Percentiles rank a stretch among this genome's conserved stretches.
These are phyloP conservation scores for Plicaturopsis crispa DNA, from an alignment of 768 basidiomycete species.

Conservation along the genomic window DNA sequence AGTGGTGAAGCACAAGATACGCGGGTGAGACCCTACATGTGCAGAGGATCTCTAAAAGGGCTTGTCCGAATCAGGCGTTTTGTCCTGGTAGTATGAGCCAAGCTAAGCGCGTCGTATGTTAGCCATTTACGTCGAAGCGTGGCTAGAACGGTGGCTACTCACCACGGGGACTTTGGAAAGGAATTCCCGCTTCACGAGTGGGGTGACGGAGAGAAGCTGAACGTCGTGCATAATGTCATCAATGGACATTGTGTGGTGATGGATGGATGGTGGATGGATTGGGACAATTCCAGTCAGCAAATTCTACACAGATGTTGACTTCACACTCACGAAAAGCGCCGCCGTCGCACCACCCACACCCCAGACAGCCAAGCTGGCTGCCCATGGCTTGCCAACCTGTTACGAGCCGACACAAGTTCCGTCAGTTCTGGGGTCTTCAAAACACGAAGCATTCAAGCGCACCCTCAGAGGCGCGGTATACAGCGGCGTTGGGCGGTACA, in stretches of 20 bases:
- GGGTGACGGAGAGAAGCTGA: constrained; percentile 76
- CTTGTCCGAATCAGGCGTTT: constrained; percentile 74
- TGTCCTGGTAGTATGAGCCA: constrained; percentile 69
- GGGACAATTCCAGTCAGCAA: too few species aligned
- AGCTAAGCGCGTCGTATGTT: constrained; percentile 33
- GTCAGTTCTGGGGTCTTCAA: neutral
- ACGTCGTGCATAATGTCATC: constrained; percentile 7
- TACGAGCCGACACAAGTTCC: neutral
- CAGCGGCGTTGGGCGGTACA: constrained; percentile 17
- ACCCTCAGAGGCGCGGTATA: constrained; percentile 11
- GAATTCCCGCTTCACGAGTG: constrained; percentile 72
- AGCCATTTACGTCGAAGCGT: neutral
- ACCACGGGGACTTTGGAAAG: constrained; percentile 71
- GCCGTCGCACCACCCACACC: constrained; percentile 61
- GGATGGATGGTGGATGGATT: too few species aligned
- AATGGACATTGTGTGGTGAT: constrained; percentile 1
- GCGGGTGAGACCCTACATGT: neutral
- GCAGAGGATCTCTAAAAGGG: constrained; percentile 49
- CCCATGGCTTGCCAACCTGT: constrained; percentile 53
- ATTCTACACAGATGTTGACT: too few species aligned
- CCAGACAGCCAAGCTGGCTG: constrained; percentile 58
- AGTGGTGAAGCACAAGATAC: neutral
- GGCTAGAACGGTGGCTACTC: constrained; percentile 19
- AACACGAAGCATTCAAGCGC: constrained; percentile 2
- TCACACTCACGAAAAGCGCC: constrained; percentile 62